Conservation (phyloP, 306 rosid genomes). For the Fagus crenata region DNA sequence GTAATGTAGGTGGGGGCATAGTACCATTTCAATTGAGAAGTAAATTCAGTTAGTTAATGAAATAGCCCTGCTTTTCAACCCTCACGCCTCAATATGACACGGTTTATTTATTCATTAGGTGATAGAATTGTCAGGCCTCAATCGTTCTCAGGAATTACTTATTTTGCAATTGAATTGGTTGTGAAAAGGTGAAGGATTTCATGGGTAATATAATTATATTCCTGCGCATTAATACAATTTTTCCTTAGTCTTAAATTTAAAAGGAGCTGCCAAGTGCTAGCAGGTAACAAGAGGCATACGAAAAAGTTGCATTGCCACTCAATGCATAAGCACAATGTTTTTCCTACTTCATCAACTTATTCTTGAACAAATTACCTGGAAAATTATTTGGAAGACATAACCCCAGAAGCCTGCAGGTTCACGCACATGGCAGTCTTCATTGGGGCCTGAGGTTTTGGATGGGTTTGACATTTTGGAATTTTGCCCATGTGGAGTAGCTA, state of each 20-base stretch:
- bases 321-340: background rate
- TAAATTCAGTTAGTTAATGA: background rate
- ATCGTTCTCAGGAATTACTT: background rate
- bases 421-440: slow-evolving; percentile 41
- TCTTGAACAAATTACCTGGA: slow-evolving; percentile 55
- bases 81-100: background rate
- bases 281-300: too few species aligned
- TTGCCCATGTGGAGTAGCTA: slow-evolving; percentile 32
- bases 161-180: background rate
- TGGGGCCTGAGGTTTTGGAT: slow-evolving; percentile 38
- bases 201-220: background rate
- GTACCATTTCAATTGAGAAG: background rate
- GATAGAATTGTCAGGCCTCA: background rate
- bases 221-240: background rate
- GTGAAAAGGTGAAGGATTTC: background rate
- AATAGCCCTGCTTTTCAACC: background rate
- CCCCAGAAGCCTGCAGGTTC: slow-evolving; percentile 77
- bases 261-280: too few species aligned
- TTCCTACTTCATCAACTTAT: background rate
- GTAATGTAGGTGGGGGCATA: background rate
- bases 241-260: background rate
- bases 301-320: too few species aligned
- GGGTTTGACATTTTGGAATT: slow-evolving; percentile 34
- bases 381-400: slow-evolving; percentile 78
- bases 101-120: background rate